Evolutionary conservation across 1,139 yeast species (phyloP).

Genomic region (Yamadazyma jaroonii): DNA sequence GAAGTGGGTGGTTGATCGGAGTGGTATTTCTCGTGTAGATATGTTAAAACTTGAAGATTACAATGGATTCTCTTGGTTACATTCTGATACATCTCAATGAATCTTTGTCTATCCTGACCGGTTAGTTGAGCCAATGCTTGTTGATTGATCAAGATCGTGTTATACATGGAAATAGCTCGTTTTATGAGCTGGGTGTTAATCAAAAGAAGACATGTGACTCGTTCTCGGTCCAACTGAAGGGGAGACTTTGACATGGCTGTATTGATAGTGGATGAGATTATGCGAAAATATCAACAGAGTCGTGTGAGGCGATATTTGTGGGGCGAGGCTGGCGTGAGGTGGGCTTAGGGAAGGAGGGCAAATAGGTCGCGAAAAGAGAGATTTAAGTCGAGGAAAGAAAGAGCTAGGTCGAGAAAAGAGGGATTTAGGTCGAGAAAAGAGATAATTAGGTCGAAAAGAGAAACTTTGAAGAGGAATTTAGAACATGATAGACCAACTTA

Average conservation of each 20-base stretch:
- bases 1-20: conserved; percentile 24
- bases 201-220: conserved; percentile 50
- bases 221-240: conserved; percentile 33
- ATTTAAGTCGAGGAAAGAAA: too few relatives aligned
- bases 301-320: too few relatives aligned
- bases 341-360: too few relatives aligned
- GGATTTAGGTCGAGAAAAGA: too few relatives aligned
- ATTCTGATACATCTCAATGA: conserved; percentile 48
- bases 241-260: conserved; percentile 8
- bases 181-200: conserved; percentile 53
- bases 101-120: conserved; percentile 34
- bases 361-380: too few relatives aligned
- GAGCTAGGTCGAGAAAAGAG: too few relatives aligned
- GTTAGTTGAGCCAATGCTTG: conserved; percentile 35
- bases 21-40: conserved; percentile 51
- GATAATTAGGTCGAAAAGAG: too few relatives aligned
- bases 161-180: conserved; percentile 42
- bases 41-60: conserved; percentile 51
- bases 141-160: conserved; percentile 33
- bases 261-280: conserved; percentile 1
- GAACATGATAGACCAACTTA: too few relatives aligned
- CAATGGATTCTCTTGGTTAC: conserved; percentile 53
- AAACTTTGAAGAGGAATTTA: too few relatives aligned
- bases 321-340: too few relatives aligned
- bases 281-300: too few relatives aligned